These are phyloP conservation scores for Mycena sanguinolenta DNA, from an alignment of 768 basidiomycete species.

Conservation along the genomic window DNA sequence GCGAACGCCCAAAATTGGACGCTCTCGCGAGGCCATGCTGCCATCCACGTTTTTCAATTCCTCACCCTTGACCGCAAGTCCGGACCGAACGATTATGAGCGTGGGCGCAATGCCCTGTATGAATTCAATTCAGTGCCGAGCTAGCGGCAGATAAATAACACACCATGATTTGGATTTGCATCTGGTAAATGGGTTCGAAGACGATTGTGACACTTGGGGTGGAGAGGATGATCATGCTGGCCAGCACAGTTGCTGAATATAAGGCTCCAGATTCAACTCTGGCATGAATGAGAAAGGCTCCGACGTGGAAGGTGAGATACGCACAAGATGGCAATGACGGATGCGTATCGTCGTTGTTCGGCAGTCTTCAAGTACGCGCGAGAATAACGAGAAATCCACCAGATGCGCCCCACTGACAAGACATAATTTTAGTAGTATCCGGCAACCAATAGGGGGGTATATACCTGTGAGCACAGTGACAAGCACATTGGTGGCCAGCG, in stretches of 20 bases:
- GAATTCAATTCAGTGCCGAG: background rate
- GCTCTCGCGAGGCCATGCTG: background rate
- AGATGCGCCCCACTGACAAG: conserved; percentile 45
- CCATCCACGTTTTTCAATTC: background rate
- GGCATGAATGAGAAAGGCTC: background rate
- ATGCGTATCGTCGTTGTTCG: conserved; percentile 42
- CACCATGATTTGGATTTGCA: conserved; percentile 40
- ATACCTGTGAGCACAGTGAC: conserved; percentile 48
- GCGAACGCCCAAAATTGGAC: background rate
- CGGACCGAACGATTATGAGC: conserved; percentile 49
- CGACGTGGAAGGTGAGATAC: conserved; percentile 9
- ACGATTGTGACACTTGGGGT: background rate
- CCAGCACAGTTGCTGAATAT: conserved; percentile 1
- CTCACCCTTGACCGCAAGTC: conserved; percentile 39
- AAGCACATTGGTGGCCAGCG: conserved; percentile 45
- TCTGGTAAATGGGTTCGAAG: background rate
- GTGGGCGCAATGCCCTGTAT: conserved; percentile 50
- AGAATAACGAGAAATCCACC: conserved; percentile 47
- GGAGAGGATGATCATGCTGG: background rate
- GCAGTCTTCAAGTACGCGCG: conserved; percentile 42
- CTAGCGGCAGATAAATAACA: background rate
- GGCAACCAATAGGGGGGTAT: too few relatives aligned
- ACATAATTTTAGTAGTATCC: background rate
- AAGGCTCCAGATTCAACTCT: conserved; percentile 3
- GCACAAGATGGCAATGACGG: conserved; percentile 47